A percentile compares a stretch with the other conserved stretches of the same genome.
Evolutionary conservation across 1,284 basidiomycete genomes (phyloP).

Genomic region (Papiliotrema terrestris): DNA sequence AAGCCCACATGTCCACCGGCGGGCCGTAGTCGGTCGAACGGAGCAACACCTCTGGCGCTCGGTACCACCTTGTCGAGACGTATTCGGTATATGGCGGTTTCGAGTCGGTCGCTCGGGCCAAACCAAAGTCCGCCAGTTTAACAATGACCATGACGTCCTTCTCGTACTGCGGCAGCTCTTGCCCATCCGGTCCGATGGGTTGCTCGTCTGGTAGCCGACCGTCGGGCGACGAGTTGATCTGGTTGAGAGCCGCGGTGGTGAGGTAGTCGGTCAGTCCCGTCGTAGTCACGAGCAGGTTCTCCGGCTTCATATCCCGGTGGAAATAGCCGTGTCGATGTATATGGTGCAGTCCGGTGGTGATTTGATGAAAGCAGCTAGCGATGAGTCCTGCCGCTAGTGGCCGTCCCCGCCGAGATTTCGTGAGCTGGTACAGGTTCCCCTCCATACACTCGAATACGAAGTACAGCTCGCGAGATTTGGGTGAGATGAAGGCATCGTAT

Average conservation of each 20-base stretch:
- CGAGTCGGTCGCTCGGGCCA: constrained; percentile 85
- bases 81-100: constrained; percentile 97
- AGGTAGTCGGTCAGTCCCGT: constrained; percentile 93
- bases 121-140: constrained; percentile 97
- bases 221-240: constrained; percentile 29
- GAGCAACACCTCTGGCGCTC: constrained; percentile 93
- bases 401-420: constrained; percentile 91
- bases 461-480: constrained; percentile 89
- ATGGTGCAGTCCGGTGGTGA: constrained; percentile 84
- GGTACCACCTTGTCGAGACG: constrained; percentile 98
- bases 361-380: constrained; percentile 91
- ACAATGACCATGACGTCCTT: constrained; percentile 95
- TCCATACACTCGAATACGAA: constrained; percentile 99
- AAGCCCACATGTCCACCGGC: constrained; percentile 98
- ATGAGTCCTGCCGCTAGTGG: constrained; percentile 92
- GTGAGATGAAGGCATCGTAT: constrained; percentile 97
- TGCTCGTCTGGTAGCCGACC: constrained; percentile 2
- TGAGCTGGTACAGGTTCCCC: constrained; percentile 98
- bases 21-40: constrained; percentile 88
- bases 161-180: constrained; percentile 53
- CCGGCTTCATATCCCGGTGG: constrained; percentile 99
- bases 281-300: constrained; percentile 99
- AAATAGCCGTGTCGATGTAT: constrained; percentile 93
- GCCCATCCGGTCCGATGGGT: constrained; percentile 15
- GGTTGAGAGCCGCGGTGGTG: constrained; percentile 48